A percentile compares a stretch with the other conserved stretches of the same genome.
phyloP scores from a whole-genome alignment of 2,329 filamentous ascomycete species.

The Pestalotiopsis sp. region DNA sequence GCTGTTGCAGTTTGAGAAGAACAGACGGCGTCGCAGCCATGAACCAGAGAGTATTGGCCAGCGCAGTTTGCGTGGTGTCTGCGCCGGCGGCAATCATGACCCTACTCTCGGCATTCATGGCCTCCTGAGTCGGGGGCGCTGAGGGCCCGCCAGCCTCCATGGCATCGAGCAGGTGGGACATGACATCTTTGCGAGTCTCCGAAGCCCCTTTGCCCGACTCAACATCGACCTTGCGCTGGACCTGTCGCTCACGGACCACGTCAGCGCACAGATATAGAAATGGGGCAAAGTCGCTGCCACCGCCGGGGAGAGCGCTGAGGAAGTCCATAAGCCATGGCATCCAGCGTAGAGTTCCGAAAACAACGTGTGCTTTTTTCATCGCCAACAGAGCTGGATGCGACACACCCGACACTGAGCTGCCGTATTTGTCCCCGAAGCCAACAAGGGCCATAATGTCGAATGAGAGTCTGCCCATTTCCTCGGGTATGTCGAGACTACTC shows the following conservation, averaged over 20 bases:
- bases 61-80: constrained; percentile 13
- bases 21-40: constrained; percentile 1
- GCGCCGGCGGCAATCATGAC: constrained; percentile 14
- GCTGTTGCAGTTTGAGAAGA: neutral
- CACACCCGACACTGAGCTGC: neutral
- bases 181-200: constrained; percentile 9
- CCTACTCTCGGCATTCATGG: constrained; percentile 11
- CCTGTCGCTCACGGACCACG: constrained; percentile 7
- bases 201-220: neutral
- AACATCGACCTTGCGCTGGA: neutral
- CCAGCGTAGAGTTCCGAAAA: constrained; percentile 8
- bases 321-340: constrained; percentile 12
- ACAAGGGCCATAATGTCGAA: constrained; percentile 14
- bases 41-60: constrained; percentile 11
- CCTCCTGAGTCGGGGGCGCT: constrained; percentile 7
- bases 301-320: constrained; percentile 4
- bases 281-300: constrained; percentile 9
- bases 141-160: constrained; percentile 7
- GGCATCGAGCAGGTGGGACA: constrained; percentile 12
- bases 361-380: constrained; percentile 10
- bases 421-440: constrained; percentile 12
- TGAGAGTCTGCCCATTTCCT: constrained; percentile 1
- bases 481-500: neutral
- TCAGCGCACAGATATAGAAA: constrained; percentile 10
- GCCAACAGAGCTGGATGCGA: constrained; percentile 10